Percentiles rank a stretch among this genome's conserved stretches.
phyloP scores from a whole-genome alignment of 2,329 filamentous ascomycete genomes.

The Knoxdaviesia proteae region DNA sequence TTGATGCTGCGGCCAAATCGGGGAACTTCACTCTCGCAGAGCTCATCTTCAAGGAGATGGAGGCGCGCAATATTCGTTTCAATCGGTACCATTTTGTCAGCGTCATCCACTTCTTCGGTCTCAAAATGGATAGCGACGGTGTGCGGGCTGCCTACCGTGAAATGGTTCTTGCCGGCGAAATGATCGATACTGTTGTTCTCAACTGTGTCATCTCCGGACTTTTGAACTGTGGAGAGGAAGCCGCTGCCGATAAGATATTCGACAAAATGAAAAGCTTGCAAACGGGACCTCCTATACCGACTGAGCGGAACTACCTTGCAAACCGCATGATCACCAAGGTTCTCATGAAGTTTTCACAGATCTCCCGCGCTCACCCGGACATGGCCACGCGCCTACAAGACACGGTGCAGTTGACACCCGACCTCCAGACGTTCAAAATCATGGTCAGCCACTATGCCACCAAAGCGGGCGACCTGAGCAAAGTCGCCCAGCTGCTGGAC shows the following conservation, averaged over 20 bases:
- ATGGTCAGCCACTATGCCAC: conserved; percentile 56
- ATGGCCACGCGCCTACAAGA: conserved; percentile 36
- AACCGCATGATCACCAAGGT: conserved; percentile 29
- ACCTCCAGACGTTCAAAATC: conserved; percentile 60
- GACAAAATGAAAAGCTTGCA: conserved; percentile 54
- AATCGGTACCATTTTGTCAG: conserved; percentile 68
- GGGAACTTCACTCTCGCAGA: conserved; percentile 71
- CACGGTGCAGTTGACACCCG: conserved; percentile 44
- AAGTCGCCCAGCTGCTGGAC: conserved; percentile 48
- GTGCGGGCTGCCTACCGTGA: conserved; percentile 61
- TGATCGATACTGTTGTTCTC: conserved; percentile 70
- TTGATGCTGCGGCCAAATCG: conserved; percentile 69
- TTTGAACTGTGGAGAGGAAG: conserved; percentile 53
- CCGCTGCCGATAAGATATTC: conserved; percentile 63
- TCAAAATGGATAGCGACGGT: conserved; percentile 50
- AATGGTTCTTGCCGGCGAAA: conserved; percentile 66
- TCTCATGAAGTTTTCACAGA: conserved; percentile 33
- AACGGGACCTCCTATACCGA: conserved; percentile 13
- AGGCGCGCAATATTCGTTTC: conserved; percentile 40
- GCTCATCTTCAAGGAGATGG: conserved; percentile 69
- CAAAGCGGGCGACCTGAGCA: conserved; percentile 47
- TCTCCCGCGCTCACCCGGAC: conserved; percentile 33
- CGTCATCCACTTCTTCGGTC: conserved; percentile 66
- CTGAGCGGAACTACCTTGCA: conserved; percentile 23
- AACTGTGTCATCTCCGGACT: conserved; percentile 73